These are phyloP conservation scores for Eutrema heterophyllum DNA, from an alignment of 345 rosid genomes.

Conservation along the genomic window DNA sequence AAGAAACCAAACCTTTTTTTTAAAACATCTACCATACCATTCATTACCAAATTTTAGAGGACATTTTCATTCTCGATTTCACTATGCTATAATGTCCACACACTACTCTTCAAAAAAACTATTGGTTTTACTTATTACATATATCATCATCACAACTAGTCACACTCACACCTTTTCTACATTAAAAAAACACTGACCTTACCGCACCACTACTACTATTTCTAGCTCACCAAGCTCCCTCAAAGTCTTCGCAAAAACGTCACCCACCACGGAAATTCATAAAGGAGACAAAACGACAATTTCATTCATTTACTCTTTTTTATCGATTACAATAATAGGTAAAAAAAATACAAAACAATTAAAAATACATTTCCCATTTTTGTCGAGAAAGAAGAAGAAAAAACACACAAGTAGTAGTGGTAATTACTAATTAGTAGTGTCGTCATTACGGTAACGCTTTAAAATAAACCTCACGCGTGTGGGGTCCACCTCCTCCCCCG, in stretches of 20 bases:
- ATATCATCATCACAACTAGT: background rate
- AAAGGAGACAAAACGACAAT: constrained; percentile 15
- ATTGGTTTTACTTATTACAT: background rate
- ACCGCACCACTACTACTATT: constrained; percentile 13
- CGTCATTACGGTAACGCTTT: constrained; percentile 25
- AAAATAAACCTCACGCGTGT: background rate
- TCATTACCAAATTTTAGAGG: background rate
- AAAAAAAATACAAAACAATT: background rate
- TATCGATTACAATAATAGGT: background rate
- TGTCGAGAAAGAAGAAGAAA: background rate
- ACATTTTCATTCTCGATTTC: background rate
- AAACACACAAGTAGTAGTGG: background rate
- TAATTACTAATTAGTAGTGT: background rate
- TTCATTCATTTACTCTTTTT: background rate
- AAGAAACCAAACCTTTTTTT: no score
- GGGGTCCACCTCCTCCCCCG: constrained; percentile 12
- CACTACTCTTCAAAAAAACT: background rate
- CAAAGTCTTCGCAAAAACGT: constrained; percentile 28
- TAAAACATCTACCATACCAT: background rate
- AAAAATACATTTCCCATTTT: background rate
- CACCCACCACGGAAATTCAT: constrained; percentile 25
- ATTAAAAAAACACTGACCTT: constrained; percentile 2
- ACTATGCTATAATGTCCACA: background rate
- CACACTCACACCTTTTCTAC: background rate
- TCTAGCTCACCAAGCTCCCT: constrained; percentile 17